phyloP scores from a whole-genome alignment of 2,329 filamentous ascomycete species.

The Diplodia mutila region DNA sequence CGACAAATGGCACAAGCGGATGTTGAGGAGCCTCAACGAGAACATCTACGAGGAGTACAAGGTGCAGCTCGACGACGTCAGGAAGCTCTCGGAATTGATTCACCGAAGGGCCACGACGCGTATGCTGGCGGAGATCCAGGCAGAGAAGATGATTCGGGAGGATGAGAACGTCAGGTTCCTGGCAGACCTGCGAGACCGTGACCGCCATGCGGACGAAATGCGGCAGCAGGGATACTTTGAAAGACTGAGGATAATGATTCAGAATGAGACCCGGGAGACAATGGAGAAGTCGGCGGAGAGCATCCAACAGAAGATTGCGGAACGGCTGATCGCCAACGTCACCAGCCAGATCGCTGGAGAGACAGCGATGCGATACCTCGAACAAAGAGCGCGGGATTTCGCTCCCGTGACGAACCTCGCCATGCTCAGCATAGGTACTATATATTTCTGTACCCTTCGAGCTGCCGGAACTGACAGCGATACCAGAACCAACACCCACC shows the following conservation, averaged over 20 bases:
- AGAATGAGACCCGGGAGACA: not conserved
- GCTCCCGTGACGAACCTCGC: not conserved
- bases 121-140: not conserved
- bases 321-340: not conserved
- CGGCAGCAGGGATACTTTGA: not conserved
- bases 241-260: not conserved
- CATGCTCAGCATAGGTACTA: not conserved
- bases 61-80: conserved; percentile 29
- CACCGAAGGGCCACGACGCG: conserved; percentile 3
- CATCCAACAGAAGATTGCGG: not conserved
- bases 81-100: conserved; percentile 8
- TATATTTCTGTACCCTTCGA: not conserved
- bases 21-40: conserved; percentile 30
- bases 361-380: not conserved
- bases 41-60: conserved; percentile 32
- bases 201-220: not conserved
- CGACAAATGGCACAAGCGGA: conserved; percentile 27
- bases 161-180: not conserved
- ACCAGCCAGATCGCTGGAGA: not conserved
- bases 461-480: not conserved
- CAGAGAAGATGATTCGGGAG: not conserved
- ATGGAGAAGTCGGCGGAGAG: not conserved
- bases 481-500: too few relatives aligned
- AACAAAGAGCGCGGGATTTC: not conserved
- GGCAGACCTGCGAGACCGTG: not conserved